Base-by-base conservation (phyloP, 2,329 filamentous ascomycete genomes). In the Alternaria triticimaculans region DNA sequence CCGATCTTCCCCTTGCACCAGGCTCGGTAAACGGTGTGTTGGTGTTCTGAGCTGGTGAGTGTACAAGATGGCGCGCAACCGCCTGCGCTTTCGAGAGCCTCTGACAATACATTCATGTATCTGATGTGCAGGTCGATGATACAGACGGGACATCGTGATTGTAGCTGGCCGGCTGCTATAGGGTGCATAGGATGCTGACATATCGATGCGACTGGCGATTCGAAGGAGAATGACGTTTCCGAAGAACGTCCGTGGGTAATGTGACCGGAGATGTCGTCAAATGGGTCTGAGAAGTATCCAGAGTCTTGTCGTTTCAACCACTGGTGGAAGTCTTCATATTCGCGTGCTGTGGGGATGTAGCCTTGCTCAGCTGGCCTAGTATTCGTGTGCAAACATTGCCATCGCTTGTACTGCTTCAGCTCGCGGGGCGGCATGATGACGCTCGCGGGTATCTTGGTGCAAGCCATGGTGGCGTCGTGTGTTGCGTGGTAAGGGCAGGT, bases 261-360 rank as follows among this genome's bases (percentile, higher is more conserved):
- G 48, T 72, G 70, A 18, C 68, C 62, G 9, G 67, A 60, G 5
- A 76, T 68, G 41, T 74, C 72, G 12, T 71, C 70, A n/a, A 76
- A 72, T 3, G 69, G 62, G 46, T 77, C 74, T 15, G 75, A 76
- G 44, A 76, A 74, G 56, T 76, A 76, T 6, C 75, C 74, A 1
- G 75, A 77, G 55, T 76, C 75, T 43, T 74, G 72, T 30, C 71
- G 71, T 45, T 65, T 69, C 12, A 73, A 64, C 75, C 75, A 77
- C 20, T 70, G 64, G 51, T 76, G 73, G 53, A 76, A 77, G 7
- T 73, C 72, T 41, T 74, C 70, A 33, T 76, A 74, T 48, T 77
- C 68, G 33, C 60, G 58, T 10, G 75, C 75, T 4, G 66, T 72
- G 12, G 75, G 74, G 12, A 77, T 64, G 21, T 53, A 64, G 30